Conservation (phyloP, 352 stramenopile genomes). For the Phytophthora foliorum region DNA sequence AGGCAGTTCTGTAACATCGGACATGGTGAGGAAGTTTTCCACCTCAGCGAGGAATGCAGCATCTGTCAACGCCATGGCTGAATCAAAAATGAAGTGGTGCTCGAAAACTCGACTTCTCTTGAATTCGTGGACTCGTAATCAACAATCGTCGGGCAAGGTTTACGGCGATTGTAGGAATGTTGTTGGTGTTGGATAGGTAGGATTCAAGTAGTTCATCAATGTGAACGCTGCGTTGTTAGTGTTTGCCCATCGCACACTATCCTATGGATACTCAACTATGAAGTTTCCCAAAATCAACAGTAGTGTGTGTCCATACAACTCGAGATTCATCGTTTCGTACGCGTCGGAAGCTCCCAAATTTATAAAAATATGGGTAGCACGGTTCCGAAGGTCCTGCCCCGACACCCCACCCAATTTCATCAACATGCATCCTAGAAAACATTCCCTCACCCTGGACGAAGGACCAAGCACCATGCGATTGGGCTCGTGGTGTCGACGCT, state of each 20-base stretch:
- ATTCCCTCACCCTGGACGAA: no score
- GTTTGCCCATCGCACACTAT: no score
- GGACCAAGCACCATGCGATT: no score
- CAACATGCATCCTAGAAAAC: not conserved
- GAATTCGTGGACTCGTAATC: not conserved
- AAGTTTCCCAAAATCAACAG: no score
- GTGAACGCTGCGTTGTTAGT: no score
- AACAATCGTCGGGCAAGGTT: not conserved
- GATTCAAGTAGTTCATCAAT: no score
- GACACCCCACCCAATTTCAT: not conserved
- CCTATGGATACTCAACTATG: no score
- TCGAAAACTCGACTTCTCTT: not conserved
- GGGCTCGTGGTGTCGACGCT: no score
- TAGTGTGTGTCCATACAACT: no score
- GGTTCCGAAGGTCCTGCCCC: not conserved
- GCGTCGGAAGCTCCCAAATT: no score
- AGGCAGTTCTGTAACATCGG: not conserved
- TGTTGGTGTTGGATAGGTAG: not conserved
- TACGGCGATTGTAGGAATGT: not conserved
- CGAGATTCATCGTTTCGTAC: no score
- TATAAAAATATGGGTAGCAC: no score
- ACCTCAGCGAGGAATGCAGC: slow-evolving; percentile 20
- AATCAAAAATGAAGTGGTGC: slow-evolving; percentile 15
- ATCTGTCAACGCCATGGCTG: slow-evolving; percentile 3
- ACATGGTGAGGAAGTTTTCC: slow-evolving; percentile 10